Percentiles rank a stretch among this genome's conserved stretches.
Evolutionary conservation across 495 filamentous ascomycete species (phyloP).

Genomic region (Penicillium samsonianum): DNA sequence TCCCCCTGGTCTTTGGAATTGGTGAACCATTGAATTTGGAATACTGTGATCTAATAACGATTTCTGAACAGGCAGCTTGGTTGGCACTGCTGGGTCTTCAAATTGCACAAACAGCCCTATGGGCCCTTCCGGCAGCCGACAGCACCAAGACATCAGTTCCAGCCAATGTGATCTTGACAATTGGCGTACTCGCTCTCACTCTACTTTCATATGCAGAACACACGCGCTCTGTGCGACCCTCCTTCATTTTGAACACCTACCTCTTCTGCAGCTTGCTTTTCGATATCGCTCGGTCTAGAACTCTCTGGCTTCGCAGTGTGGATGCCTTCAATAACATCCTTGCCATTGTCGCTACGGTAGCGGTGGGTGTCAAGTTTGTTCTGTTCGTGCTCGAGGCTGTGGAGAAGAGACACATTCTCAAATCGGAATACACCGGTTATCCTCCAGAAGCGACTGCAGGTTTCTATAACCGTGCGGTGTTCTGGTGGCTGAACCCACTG

Average conservation of each 20-base stretch:
- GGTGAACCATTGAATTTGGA: background rate
- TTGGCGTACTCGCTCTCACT: slow-evolving; percentile 42
- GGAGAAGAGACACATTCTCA: slow-evolving; percentile 55
- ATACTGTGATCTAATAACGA: background rate
- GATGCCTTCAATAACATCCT: slow-evolving; percentile 36
- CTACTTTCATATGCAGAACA: slow-evolving; percentile 61
- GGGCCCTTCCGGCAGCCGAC: slow-evolving; percentile 39
- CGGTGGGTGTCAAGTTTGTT: slow-evolving; percentile 49
- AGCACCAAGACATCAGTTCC: slow-evolving; percentile 48
- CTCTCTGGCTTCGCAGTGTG: slow-evolving; percentile 55
- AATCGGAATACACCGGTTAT: slow-evolving; percentile 39
- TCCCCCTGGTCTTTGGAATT: background rate
- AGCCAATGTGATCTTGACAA: slow-evolving; percentile 44
- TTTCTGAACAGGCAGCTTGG: slow-evolving; percentile 38
- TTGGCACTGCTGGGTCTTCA: slow-evolving; percentile 43
- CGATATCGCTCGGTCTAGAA: slow-evolving; percentile 56
- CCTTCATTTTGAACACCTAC: slow-evolving; percentile 60
- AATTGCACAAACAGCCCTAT: slow-evolving; percentile 50
- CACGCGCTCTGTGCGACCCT: slow-evolving; percentile 55
- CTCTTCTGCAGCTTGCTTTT: slow-evolving; percentile 61
- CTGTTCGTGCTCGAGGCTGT: slow-evolving; percentile 55
- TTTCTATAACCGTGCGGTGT: slow-evolving; percentile 52
- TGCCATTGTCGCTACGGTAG: slow-evolving; percentile 49
- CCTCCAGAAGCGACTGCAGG: slow-evolving; percentile 63
- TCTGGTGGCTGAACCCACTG: slow-evolving; percentile 61